Conservation (phyloP, 1,139 yeast genomes). For the Pichia norvegensis region DNA sequence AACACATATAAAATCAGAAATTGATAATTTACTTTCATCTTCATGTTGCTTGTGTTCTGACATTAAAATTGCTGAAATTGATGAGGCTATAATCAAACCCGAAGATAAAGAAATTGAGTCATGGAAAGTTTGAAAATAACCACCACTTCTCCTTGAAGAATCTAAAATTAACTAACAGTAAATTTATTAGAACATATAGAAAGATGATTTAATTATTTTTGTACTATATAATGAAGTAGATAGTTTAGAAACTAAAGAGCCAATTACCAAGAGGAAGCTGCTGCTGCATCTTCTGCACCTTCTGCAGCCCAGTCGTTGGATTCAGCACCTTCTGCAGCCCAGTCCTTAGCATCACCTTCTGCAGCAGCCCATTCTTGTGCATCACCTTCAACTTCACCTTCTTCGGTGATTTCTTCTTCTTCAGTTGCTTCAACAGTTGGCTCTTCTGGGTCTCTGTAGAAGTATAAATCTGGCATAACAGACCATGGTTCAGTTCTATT, state of each 20-base stretch:
- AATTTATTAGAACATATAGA: conserved; percentile 5
- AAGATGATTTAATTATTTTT: conserved; percentile 11
- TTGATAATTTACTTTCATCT: conserved; percentile 54
- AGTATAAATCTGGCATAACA: conserved; percentile 99
- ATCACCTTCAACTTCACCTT: conserved; percentile 62
- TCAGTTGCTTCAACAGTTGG: conserved; percentile 71
- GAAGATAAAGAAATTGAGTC: conserved; percentile 21
- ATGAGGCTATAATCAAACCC: conserved; percentile 33
- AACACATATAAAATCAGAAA: conserved; percentile 32
- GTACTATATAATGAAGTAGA: conserved; percentile 7
- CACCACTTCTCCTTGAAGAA: not conserved
- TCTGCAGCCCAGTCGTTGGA: conserved; percentile 39
- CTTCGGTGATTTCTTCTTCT: conserved; percentile 59
- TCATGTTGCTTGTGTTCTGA: conserved; percentile 83
- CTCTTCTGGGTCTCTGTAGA: conserved; percentile 99
- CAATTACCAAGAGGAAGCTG: conserved; percentile 28
- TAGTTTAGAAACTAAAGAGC: conserved; percentile 8
- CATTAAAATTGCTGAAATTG: conserved; percentile 61
- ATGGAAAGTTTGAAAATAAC: conserved; percentile 19
- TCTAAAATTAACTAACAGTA: not conserved
- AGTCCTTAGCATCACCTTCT: conserved; percentile 42
- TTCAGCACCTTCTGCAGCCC: conserved; percentile 54
- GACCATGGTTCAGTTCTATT: conserved; percentile 98
- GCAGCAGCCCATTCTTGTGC: conserved; percentile 47
- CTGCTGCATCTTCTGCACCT: conserved; percentile 27